These are phyloP conservation scores for Poa pratensis DNA, from an alignment of 176 grass and related monocot species.

Conservation along the genomic window DNA sequence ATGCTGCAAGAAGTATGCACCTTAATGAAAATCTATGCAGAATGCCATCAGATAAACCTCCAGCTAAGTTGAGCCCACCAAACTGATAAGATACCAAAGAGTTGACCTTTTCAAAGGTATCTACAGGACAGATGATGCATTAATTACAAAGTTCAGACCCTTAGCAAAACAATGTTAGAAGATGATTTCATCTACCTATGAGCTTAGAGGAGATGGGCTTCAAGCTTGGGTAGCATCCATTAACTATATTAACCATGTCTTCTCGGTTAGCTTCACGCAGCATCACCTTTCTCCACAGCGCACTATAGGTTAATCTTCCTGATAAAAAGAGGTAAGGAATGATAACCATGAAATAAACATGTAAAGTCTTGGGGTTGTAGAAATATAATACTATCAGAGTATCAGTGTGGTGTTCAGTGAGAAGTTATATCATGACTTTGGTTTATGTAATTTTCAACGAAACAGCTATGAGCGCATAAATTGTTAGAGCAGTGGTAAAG, in stretches of 20 bases:
- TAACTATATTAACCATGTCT: constrained; percentile 80
- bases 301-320: constrained; percentile 60
- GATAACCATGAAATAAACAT: background rate
- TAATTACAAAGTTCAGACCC: constrained; percentile 30
- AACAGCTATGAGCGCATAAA: background rate
- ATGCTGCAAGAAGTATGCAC: constrained; percentile 46
- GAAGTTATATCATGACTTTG: background rate
- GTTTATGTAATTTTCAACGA: constrained; percentile 23
- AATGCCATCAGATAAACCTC: constrained; percentile 55
- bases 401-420: background rate
- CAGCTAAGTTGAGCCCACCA: constrained; percentile 51
- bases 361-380: background rate
- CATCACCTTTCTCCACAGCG: constrained; percentile 92
- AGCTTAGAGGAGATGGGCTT: constrained; percentile 61
- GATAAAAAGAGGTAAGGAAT: constrained; percentile 30
- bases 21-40: constrained; percentile 85
- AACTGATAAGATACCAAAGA: constrained; percentile 64
- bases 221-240: constrained; percentile 83
- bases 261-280: constrained; percentile 58
- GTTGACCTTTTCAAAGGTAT: constrained; percentile 76
- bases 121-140: constrained; percentile 49
- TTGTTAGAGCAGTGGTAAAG: background rate
- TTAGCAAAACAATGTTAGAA: constrained; percentile 22
- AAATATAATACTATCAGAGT: constrained; percentile 21
- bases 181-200: constrained; percentile 55